phyloP scores from a whole-genome alignment of 306 rosid genomes.

The Pyrus pyrifolia region DNA sequence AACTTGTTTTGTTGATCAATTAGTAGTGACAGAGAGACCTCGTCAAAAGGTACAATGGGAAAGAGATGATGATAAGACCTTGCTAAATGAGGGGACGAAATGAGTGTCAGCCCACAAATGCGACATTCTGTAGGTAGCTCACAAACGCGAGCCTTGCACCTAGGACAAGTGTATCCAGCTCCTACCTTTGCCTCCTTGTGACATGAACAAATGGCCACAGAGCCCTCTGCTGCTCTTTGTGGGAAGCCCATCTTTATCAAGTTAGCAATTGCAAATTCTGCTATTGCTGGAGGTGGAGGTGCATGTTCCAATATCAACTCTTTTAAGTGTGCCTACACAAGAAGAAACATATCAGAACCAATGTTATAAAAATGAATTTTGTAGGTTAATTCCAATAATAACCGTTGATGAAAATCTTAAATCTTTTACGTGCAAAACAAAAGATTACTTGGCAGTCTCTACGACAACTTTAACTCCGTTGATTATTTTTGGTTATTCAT shows the following conservation, averaged over 20 bases:
- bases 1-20: slow-evolving; percentile 35
- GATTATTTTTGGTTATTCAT: no score
- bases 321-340: slow-evolving; percentile 66
- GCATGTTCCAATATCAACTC: slow-evolving; percentile 90
- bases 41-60: slow-evolving; percentile 86
- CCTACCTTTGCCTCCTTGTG: slow-evolving; percentile 88
- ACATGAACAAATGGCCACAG: slow-evolving; percentile 84
- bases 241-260: slow-evolving; percentile 98
- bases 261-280: slow-evolving; percentile 84
- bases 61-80: slow-evolving; percentile 97
- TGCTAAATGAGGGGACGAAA: slow-evolving; percentile 95
- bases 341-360: slow-evolving; percentile 14
- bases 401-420: no score
- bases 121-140: slow-evolving; percentile 95
- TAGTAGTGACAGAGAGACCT: slow-evolving; percentile 49
- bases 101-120: slow-evolving; percentile 89
- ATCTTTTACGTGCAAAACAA: not conserved
- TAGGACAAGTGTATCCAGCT: slow-evolving; percentile 90
- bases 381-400: no score
- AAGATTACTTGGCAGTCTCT: not conserved
- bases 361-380: not conserved
- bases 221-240: slow-evolving; percentile 91
- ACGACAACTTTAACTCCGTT: no score
- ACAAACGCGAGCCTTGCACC: slow-evolving; percentile 95
- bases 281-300: slow-evolving; percentile 97